These are phyloP conservation scores for Quercus ilex DNA, from an alignment of 306 rosid species.

Conservation along the genomic window DNA sequence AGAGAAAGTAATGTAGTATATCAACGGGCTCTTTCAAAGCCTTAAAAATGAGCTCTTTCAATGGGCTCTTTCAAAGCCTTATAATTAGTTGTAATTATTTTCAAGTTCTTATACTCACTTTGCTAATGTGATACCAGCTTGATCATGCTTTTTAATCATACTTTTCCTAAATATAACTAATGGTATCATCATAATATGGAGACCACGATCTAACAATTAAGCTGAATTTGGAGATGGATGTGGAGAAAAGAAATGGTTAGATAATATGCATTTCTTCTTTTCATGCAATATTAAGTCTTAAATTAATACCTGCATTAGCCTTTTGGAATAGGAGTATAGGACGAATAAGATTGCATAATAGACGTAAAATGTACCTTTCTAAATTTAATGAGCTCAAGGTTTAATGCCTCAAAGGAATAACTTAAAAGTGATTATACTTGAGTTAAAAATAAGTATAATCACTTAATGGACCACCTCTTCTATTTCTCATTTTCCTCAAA, in stretches of 20 bases:
- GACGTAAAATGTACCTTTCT: not conserved
- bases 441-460: too few relatives aligned
- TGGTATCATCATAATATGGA: slow-evolving; percentile 5
- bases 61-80: too few relatives aligned
- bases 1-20: too few relatives aligned
- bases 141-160: slow-evolving; percentile 21
- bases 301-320: not conserved
- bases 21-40: not conserved
- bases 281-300: too few relatives aligned
- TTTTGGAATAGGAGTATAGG: not conserved
- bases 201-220: slow-evolving; percentile 24
- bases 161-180: slow-evolving; percentile 17
- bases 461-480: too few relatives aligned
- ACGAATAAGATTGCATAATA: not conserved
- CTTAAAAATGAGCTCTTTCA: not conserved
- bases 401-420: not conserved
- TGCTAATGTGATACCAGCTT: too few relatives aligned
- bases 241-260: not conserved
- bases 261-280: not conserved
- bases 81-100: too few relatives aligned
- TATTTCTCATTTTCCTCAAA: too few relatives aligned
- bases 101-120: too few relatives aligned
- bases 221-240: not conserved
- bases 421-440: not conserved
- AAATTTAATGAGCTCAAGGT: not conserved